phyloP scores from a whole-genome alignment of 1,284 basidiomycete species.

The Caloboletus inedulis region DNA sequence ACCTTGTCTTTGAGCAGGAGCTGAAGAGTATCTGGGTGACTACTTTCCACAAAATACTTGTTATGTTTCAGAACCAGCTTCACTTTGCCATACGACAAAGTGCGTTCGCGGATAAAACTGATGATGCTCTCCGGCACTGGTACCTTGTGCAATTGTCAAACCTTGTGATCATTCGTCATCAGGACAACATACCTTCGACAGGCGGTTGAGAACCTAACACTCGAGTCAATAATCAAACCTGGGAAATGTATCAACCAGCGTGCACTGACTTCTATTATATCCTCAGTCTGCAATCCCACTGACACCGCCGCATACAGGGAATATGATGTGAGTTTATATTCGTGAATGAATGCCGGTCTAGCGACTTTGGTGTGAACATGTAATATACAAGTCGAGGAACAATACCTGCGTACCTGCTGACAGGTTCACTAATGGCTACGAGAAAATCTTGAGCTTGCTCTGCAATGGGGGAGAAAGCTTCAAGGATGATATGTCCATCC shows the following conservation, averaged over 20 bases:
- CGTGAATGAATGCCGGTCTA: slow-evolving; percentile 96
- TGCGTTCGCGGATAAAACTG: slow-evolving; percentile 85
- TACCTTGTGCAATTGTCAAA: slow-evolving; percentile 48
- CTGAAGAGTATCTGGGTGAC: slow-evolving; percentile 88
- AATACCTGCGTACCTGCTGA: slow-evolving; percentile 78
- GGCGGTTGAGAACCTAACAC: slow-evolving; percentile 72
- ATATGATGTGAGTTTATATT: slow-evolving; percentile 98
- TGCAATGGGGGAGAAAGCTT: slow-evolving; percentile 95
- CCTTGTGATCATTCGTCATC: not conserved
- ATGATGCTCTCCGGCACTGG: slow-evolving; percentile 85
- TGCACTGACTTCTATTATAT: slow-evolving; percentile 91
- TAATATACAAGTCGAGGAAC: slow-evolving; percentile 27
- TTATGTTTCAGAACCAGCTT: slow-evolving; percentile 97
- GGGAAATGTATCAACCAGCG: slow-evolving; percentile 19
- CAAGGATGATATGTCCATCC: slow-evolving; percentile 91
- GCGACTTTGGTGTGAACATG: slow-evolving; percentile 26
- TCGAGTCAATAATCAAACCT: slow-evolving; percentile 11
- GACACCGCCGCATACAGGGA: slow-evolving; percentile 98
- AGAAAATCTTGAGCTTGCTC: slow-evolving; percentile 99
- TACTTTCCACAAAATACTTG: slow-evolving; percentile 93
- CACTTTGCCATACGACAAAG: slow-evolving; percentile 93
- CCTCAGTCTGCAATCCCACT: slow-evolving; percentile 95
- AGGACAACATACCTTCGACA: slow-evolving; percentile 67
- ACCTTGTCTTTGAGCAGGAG: slow-evolving; percentile 79
- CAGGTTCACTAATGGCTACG: slow-evolving; percentile 97